Base-by-base conservation (phyloP, 2,329 filamentous ascomycete genomes). In the Apiospora phragmitis region DNA sequence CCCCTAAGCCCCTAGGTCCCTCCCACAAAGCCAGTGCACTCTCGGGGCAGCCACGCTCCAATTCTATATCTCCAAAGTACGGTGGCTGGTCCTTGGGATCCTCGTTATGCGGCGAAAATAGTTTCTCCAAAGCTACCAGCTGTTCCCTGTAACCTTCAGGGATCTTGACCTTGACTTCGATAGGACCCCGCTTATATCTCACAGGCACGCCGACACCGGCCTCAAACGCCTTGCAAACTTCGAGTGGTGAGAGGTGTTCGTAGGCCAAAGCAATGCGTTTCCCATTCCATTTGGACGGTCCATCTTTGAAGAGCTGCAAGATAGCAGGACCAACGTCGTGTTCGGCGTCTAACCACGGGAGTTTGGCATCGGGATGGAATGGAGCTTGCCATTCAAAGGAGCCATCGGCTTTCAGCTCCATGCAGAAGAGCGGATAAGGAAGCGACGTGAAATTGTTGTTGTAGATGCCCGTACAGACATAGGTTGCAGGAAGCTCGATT, bases 401-500 rank as follows among this genome's bases (percentile, higher is more conserved):
- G 24, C 94, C 94, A 76, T 98, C 94, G 1, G 86, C 81, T 81
- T 94, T 91, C 65, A 97, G 85, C 73, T 97, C 94, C 93, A 98
- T 97, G 83, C 95, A 96, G 84, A 98, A 98, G 4, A 98, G 87
- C 1, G 96, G 96, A 79, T 97, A 98, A 1, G 90, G 91, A 42
- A 98, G 87, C 65, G 93, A 96, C 41, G 95, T 98, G 83, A 98
- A 99, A 81, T 99, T 98, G 83, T 98, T 98, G 86, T 98, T 97
- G 86, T 98, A 99, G 77, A 98, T 98, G 71, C 95, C 96, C 12
- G 95, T 94, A 82, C 98, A 98, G 74, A 98, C 92, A 81, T 97
- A 98, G 0, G 95, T 98, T 0, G 95, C 91, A 0, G 94, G 94
- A 14, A 98, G 86, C 12, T 91, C 91, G 51, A 97, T 89, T 79